Conservation (phyloP, 176 grass and related monocot species). For the Eragrostis curvula region DNA sequence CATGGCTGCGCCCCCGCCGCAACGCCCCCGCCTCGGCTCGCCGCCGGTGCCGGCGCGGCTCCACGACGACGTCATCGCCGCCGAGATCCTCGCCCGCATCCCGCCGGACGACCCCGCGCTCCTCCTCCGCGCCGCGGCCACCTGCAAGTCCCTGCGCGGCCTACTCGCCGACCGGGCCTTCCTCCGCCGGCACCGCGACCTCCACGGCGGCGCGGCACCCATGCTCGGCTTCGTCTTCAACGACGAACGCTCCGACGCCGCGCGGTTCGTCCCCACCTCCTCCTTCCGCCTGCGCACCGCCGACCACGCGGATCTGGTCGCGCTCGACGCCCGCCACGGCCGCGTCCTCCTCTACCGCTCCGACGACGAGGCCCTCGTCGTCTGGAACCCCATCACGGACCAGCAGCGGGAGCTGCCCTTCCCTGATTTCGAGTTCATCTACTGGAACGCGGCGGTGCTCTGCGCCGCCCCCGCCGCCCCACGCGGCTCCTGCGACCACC, state of each 20-base stretch:
- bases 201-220: background rate
- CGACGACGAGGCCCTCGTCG: background rate
- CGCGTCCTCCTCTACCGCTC: background rate
- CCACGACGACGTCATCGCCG: no score
- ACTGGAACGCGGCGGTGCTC: constrained; percentile 22
- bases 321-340: constrained; percentile 24
- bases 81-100: background rate
- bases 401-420: background rate
- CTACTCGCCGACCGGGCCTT: background rate
- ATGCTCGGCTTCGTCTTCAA: background rate
- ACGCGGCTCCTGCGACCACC: constrained; percentile 23
- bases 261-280: constrained; percentile 10
- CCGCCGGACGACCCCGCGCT: background rate
- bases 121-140: background rate
- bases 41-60: no score
- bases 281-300: background rate
- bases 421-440: background rate
- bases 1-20: no score
- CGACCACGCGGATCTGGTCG: background rate
- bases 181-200: constrained; percentile 6
- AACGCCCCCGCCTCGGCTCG: no score
- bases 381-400: constrained; percentile 22
- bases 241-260: background rate
- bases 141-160: background rate
- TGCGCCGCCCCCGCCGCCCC: constrained; percentile 3